Conservation (phyloP, 306 rosid genomes). For the Purshia tridentata region DNA sequence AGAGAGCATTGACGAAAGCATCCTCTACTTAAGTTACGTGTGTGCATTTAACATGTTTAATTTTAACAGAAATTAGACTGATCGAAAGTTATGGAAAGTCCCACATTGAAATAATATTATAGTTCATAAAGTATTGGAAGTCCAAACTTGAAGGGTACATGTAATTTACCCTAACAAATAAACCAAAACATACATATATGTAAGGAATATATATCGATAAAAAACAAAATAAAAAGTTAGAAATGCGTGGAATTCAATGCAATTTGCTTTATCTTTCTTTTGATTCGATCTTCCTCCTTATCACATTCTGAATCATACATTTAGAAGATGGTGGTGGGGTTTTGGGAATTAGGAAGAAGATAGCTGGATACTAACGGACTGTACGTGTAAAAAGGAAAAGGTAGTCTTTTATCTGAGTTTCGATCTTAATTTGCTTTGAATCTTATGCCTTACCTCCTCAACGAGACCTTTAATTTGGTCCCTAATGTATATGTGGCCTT, state of each 20-base stretch:
- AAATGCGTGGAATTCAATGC: conserved; percentile 12
- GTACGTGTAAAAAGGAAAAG: conserved; percentile 26
- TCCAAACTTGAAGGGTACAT: too few relatives aligned
- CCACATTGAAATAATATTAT: too few relatives aligned
- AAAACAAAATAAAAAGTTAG: background rate
- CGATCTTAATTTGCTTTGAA: conserved; percentile 39
- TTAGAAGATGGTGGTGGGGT: conserved; percentile 27
- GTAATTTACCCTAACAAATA: too few relatives aligned
- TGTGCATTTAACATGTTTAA: too few relatives aligned
- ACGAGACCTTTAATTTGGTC: conserved; percentile 26
- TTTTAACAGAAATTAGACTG: too few relatives aligned
- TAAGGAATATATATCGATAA: background rate
- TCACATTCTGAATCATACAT: conserved; percentile 10
- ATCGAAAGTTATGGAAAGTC: too few relatives aligned
- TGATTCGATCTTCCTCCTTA: background rate
- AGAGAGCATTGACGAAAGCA: too few relatives aligned
- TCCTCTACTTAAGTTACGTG: too few relatives aligned
- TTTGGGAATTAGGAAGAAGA: conserved; percentile 7
- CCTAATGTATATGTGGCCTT: conserved; percentile 1
- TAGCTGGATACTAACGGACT: conserved; percentile 27
- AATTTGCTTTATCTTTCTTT: conserved; percentile 10
- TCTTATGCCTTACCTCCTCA: conserved; percentile 47
- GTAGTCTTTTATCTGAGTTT: background rate
- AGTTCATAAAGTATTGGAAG: too few relatives aligned
- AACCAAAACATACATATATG: too few relatives aligned